Evolutionary conservation across 345 rosid genomes (phyloP).

Genomic region (Moricandia moricandioides): DNA sequence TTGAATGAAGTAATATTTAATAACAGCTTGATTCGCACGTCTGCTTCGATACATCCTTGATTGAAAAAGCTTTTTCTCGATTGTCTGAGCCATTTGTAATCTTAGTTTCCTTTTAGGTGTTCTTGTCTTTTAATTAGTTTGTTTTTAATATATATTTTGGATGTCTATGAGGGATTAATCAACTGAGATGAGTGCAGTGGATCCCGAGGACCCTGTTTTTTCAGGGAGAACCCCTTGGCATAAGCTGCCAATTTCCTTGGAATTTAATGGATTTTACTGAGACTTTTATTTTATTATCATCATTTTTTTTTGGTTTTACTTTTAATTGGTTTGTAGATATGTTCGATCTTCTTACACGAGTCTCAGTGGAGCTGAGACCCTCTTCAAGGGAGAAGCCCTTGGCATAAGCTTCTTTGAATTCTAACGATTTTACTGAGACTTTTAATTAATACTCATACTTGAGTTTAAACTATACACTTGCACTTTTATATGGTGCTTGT

Average conservation of each 20-base stretch:
- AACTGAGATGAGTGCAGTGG: conserved; percentile 19
- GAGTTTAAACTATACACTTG: conserved; percentile 38
- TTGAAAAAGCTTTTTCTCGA: conserved; percentile 60
- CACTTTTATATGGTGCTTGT: conserved; percentile 19
- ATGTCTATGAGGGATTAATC: conserved; percentile 27
- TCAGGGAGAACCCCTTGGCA: conserved; percentile 33
- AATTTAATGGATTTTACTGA: conserved; percentile 45
- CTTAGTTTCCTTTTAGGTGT: not conserved
- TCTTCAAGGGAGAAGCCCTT: too few species aligned
- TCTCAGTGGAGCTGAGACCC: too few species aligned
- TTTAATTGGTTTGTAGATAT: too few species aligned
- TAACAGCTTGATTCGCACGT: conserved; percentile 79
- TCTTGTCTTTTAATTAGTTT: not conserved
- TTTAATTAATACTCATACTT: not conserved
- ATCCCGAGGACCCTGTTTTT: conserved; percentile 32
- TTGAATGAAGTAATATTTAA: conserved; percentile 41
- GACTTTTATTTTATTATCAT: conserved; percentile 15
- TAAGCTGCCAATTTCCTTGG: conserved; percentile 39
- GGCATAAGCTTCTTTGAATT: too few species aligned
- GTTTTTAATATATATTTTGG: not conserved
- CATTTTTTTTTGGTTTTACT: too few species aligned
- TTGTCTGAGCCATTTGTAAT: conserved; percentile 45
- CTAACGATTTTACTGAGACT: too few species aligned
- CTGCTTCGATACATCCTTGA: conserved; percentile 95
- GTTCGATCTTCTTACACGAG: too few species aligned